These are phyloP conservation scores for Annulohypoxylon truncatum DNA, from an alignment of 2,329 filamentous ascomycete genomes.

Conservation along the genomic window DNA sequence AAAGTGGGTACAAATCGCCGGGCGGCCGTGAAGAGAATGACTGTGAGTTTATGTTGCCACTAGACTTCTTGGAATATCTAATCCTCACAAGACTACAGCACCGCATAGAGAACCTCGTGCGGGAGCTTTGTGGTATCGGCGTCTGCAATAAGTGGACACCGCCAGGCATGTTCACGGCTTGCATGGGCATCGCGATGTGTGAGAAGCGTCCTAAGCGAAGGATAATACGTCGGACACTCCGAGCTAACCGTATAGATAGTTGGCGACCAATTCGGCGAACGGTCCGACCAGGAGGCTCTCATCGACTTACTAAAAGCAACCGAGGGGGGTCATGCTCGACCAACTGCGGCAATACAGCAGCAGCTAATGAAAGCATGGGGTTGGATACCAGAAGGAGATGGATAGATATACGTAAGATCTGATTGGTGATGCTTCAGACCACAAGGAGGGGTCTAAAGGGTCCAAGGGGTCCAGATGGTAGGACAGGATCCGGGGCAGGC, in stretches of 20 bases:
- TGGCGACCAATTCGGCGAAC: constrained; percentile 62
- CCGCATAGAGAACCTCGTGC: constrained; percentile 60
- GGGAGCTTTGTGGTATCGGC: constrained; percentile 69
- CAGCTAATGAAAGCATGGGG: constrained; percentile 63
- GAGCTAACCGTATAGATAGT: constrained; percentile 45
- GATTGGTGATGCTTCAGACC: background rate
- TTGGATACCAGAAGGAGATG: constrained; percentile 51
- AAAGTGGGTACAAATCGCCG: constrained; percentile 57
- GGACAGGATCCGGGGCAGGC: background rate
- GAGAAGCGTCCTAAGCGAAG: constrained; percentile 23
- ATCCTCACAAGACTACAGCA: constrained; percentile 49
- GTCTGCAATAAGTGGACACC: constrained; percentile 66
- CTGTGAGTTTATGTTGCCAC: constrained; percentile 49
- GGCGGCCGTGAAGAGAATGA: constrained; percentile 54
- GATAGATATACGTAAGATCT: constrained; percentile 21
- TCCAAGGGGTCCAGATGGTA: background rate
- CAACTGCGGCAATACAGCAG: constrained; percentile 60
- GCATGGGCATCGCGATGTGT: constrained; percentile 67
- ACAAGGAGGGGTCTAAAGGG: background rate
- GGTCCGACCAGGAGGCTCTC: constrained; percentile 60
- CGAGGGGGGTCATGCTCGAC: constrained; percentile 63
- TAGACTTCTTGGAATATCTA: background rate
- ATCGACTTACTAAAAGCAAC: constrained; percentile 60
- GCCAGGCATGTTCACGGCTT: constrained; percentile 67
- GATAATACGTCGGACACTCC: background rate